These are phyloP conservation scores for Phytopythium litorale DNA, from an alignment of 352 stramenopile genomes.

Conservation along the genomic window DNA sequence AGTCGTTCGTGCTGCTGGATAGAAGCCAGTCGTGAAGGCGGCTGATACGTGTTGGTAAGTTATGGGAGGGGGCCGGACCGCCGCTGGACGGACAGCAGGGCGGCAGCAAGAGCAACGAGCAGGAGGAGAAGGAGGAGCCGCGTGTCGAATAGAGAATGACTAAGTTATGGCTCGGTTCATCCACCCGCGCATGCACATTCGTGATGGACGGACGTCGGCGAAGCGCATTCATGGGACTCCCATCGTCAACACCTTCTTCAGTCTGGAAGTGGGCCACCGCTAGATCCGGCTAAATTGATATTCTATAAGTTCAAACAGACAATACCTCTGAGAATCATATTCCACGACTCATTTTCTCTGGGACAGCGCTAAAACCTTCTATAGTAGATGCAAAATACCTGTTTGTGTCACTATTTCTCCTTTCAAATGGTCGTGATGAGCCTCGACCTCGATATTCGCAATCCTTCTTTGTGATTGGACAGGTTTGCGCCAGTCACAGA, in stretches of 20 bases:
- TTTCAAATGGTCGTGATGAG: no score
- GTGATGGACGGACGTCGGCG: no score
- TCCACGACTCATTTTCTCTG: no score
- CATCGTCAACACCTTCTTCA: neutral
- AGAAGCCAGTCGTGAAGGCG: constrained; percentile 5
- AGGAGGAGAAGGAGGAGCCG: neutral
- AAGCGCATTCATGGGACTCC: neutral
- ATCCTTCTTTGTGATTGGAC: no score
- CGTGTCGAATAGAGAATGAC: constrained; percentile 5
- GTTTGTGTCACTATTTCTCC: no score
- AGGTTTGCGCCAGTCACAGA: no score
- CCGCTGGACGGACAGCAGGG: neutral
- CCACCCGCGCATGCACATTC: neutral
- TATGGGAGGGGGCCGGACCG: neutral
- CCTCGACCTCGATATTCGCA: no score
- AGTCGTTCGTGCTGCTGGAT: constrained; percentile 77
- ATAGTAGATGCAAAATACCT: no score
- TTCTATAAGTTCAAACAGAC: neutral
- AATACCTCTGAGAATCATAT: no score
- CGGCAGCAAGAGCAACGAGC: neutral
- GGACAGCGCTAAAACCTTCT: no score
- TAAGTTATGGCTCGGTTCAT: constrained; percentile 4
- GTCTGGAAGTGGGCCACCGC: neutral
- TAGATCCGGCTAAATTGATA: neutral
- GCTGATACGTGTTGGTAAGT: neutral